Conservation (phyloP, 352 stramenopile genomes). For the Labyrinthula sp. region DNA sequence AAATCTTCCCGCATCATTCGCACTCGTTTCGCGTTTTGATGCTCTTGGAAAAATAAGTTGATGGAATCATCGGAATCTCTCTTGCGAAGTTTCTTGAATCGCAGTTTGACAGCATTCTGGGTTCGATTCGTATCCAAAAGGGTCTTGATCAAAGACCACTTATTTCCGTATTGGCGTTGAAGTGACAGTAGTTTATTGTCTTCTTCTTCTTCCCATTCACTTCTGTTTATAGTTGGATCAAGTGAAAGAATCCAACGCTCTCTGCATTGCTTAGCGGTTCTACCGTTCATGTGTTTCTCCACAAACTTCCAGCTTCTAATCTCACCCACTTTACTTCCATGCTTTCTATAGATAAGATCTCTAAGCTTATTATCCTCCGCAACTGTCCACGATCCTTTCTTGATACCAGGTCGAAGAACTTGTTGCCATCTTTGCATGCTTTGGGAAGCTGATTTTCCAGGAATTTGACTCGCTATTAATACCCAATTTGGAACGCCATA, state of each 20-base stretch:
- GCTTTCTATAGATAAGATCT: constrained; percentile 4
- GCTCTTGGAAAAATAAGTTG: too few relatives aligned
- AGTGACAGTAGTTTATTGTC: constrained; percentile 21
- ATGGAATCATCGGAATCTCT: too few relatives aligned
- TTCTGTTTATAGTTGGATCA: constrained; percentile 29
- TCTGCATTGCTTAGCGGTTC: constrained; percentile 32
- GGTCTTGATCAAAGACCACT: too few relatives aligned
- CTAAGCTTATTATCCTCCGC: constrained; percentile 29
- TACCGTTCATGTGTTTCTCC: constrained; percentile 15
- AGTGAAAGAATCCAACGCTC: constrained; percentile 32
- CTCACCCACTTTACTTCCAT: constrained; percentile 20
- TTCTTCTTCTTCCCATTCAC: constrained; percentile 17
- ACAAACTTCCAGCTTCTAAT: constrained; percentile 31
- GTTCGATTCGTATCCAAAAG: too few relatives aligned
- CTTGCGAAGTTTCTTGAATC: constrained; percentile 36
- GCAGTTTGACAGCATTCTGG: constrained; percentile 66
- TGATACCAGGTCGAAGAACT: constrained; percentile 27
- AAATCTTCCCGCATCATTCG: too few relatives aligned
- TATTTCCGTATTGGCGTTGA: too few relatives aligned
- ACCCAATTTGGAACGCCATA: constrained; percentile 20
- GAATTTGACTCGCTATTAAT: constrained; percentile 11
- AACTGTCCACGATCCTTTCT: constrained; percentile 30
- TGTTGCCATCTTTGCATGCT: constrained; percentile 31
- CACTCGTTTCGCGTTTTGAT: too few relatives aligned
- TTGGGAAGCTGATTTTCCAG: constrained; percentile 24